Evolutionary conservation across 306 rosid genomes (phyloP), one percentile per base, ranked within the genome.

Genomic region (Rubus parviflorus): DNA sequence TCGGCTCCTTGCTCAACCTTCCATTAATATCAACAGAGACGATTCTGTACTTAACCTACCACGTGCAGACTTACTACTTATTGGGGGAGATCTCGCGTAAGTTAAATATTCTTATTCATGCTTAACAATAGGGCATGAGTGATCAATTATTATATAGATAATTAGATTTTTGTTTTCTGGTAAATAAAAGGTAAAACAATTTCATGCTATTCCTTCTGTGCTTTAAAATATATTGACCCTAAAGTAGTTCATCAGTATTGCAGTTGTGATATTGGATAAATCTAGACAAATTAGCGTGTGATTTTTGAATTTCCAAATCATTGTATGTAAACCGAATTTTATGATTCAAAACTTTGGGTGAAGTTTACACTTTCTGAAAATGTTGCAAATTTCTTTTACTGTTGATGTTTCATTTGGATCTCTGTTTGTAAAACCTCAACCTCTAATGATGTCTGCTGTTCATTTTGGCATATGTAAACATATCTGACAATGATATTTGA

Each of bases 11-110:
- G 97, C 99, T 76, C 97, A 86, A 85, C 97, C 97, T 78, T 85
- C 83, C 68, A 85, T 95, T 82, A 76, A 72, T 72, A 58, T 91
- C 42, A 49, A 63, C 61, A 82, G 80, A 70, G 97, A 82, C 68
- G 94, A 86, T 78, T 84, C 96, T 62, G 75, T 63, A 68, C 68
- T 85, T 72, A 58, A 77, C 70, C 82, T 95, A 77, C 96, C 92
- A 10, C 97, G 99, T 70, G 99, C 97, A 49, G 73, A 92, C 83
- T 77, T 95, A 81, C 93, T 95, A 73, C 84, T 95, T 83, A 91
- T 91, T 79, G 99, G 99, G 84, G 99, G 99, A 52, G 99, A 95
- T 88, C 97, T 95, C 17, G 99, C 99, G 97, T 95, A 87, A 83
- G 99, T 86, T 81, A 76, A 79, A 68, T 42, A 46, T 66, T 56